A percentile compares a stretch with the other conserved stretches of the same genome.
phyloP scores from a whole-genome alignment of 2,329 filamentous ascomycete genomes.

The Colletotrichum sp. region DNA sequence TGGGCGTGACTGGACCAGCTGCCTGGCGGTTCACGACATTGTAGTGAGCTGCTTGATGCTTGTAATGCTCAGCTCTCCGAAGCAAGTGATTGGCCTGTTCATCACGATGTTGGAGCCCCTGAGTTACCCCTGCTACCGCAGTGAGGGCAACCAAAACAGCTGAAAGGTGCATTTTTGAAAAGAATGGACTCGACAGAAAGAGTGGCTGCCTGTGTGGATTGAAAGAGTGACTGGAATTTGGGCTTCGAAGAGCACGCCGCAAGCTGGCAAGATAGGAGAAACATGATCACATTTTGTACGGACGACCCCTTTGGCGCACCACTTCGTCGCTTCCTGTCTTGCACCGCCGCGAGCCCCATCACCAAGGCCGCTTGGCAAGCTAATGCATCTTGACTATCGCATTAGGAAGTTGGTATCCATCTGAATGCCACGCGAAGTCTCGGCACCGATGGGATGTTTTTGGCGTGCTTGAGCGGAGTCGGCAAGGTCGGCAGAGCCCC shows the following conservation, averaged over 20 bases:
- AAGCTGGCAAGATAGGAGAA: neutral
- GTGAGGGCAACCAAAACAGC: neutral
- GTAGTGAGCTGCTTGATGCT: neutral
- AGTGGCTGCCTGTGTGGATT: neutral
- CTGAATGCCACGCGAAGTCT: neutral
- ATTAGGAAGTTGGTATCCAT: neutral
- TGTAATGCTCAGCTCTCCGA: neutral
- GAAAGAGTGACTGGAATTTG: neutral
- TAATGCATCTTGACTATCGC: neutral
- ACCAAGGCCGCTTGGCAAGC: neutral
- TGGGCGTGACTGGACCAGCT: neutral
- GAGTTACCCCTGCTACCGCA: neutral
- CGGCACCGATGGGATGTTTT: neutral
- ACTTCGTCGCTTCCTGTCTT: neutral
- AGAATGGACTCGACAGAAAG: neutral
- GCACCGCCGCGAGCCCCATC: neutral
- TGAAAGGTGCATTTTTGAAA: neutral
- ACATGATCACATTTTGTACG: neutral
- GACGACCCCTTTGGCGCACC: neutral
- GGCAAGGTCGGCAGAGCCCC: neutral
- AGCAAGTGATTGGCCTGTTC: neutral
- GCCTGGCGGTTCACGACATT: neutral
- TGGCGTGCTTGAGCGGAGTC: neutral
- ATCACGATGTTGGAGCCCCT: neutral
- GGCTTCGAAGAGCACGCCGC: neutral